phyloP scores from a whole-genome alignment of 1,139 yeast genomes.

The Saccharomycopsis crataegensis region DNA sequence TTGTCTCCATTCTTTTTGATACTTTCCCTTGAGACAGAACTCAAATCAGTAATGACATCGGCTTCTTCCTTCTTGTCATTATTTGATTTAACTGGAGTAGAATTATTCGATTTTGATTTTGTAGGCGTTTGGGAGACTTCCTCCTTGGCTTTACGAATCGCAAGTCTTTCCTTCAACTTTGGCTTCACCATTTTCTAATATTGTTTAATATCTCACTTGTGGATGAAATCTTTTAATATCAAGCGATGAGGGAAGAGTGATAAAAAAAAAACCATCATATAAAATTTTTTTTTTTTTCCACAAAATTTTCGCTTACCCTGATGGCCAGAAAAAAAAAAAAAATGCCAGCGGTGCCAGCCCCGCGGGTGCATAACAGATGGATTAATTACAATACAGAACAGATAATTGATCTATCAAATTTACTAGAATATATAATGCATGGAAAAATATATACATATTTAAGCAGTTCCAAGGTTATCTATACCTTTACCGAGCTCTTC shows the following conservation, averaged over 20 bases:
- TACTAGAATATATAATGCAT: neutral
- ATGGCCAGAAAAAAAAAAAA: too few species aligned
- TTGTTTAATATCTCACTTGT: neutral
- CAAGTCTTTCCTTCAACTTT: constrained; percentile 19
- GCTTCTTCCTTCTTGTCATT: neutral
- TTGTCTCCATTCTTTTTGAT: constrained; percentile 21
- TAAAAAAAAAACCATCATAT: neutral
- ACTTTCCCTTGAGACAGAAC: constrained; percentile 18
- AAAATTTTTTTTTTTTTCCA: neutral
- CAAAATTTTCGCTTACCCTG: neutral
- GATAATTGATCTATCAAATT: too few species aligned
- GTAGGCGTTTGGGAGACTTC: neutral
- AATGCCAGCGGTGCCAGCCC: too few species aligned
- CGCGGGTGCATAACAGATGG: too few species aligned
- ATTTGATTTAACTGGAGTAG: neutral
- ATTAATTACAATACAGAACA: too few species aligned
- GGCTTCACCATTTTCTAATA: constrained; percentile 16
- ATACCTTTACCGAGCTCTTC: constrained; percentile 14
- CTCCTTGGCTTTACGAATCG: constrained; percentile 15
- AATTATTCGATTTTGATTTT: neutral
- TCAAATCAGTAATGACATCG: neutral
- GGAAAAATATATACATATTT: neutral
- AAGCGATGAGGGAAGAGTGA: neutral
- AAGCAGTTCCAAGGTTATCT: constrained; percentile 11
- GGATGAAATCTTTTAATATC: neutral